Evolutionary conservation across 805 yeast species (phyloP).

Genomic region (Limtongozyma cylindracea): DNA sequence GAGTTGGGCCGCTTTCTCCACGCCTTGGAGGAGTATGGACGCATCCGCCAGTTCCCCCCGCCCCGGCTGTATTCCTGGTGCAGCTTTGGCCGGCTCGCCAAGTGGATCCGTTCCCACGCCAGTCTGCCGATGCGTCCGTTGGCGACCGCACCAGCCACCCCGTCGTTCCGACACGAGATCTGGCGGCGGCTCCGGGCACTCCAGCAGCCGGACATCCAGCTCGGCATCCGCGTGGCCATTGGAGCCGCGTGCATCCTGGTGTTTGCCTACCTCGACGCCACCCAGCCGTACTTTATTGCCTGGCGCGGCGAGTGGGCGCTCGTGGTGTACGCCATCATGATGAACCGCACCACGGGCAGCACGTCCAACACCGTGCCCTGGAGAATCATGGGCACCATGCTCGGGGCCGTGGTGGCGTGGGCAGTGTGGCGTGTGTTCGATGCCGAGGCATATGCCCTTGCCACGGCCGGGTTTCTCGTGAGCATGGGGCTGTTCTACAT

Average conservation of each 20-base stretch:
- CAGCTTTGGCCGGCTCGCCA: no score
- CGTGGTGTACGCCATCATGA: conserved; percentile 60
- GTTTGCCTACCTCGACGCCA: conserved; percentile 37
- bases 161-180: conserved; percentile 3
- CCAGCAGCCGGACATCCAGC: conserved; percentile 42
- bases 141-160: no score
- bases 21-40: conserved; percentile 12
- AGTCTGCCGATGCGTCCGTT: conserved; percentile 1
- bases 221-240: conserved; percentile 55
- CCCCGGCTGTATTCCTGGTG: conserved; percentile 23
- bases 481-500: conserved; percentile 24
- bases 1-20: conserved; percentile 25
- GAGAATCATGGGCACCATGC: conserved; percentile 48
- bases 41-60: no score
- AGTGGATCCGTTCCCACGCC: conserved; percentile 11
- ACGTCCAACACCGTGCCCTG: conserved; percentile 57
- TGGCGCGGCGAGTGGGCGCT: conserved; percentile 77
- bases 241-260: conserved; percentile 45
- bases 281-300: conserved; percentile 24
- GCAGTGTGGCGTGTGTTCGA: conserved; percentile 29
- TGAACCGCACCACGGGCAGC: conserved; percentile 71
- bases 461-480: conserved; percentile 19
- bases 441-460: conserved; percentile 25
- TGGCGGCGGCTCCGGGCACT: conserved; percentile 28
- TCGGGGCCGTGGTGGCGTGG: conserved; percentile 44